Percentiles rank a stretch among this genome's conserved stretches.
Conservation (phyloP, 371 early-diverging fungal species). For the Amoeboaphelidium occidentale region DNA sequence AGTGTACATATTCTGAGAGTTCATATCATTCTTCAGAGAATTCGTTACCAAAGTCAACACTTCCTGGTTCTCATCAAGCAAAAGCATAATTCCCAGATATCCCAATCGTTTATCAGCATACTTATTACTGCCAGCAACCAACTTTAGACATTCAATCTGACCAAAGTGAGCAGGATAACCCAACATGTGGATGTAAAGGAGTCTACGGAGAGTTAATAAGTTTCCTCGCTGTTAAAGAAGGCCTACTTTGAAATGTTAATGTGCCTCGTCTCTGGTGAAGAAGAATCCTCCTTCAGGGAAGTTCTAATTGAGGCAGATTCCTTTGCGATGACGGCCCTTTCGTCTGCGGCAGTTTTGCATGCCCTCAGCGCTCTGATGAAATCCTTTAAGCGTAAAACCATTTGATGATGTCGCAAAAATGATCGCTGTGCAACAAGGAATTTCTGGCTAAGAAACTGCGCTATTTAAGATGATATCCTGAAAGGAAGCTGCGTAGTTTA, state of each 20-base stretch:
- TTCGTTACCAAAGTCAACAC: slow-evolving; percentile 85
- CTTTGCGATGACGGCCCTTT: slow-evolving; percentile 82
- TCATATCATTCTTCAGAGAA: slow-evolving; percentile 86
- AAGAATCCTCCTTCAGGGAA: slow-evolving; percentile 67
- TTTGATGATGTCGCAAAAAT: too few relatives aligned
- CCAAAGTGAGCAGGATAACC: slow-evolving; percentile 96
- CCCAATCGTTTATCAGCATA: slow-evolving; percentile 77
- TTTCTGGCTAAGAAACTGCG: too few relatives aligned
- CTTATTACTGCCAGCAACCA: slow-evolving; percentile 18
- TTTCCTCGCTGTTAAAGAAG: slow-evolving; percentile 33
- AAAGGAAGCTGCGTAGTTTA: too few relatives aligned
- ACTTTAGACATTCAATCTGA: slow-evolving; percentile 89
- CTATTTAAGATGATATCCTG: too few relatives aligned
- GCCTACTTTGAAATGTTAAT: slow-evolving; percentile 79
- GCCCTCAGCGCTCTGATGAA: slow-evolving; percentile 83
- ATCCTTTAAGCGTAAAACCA: slow-evolving; percentile 30
- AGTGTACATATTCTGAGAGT: slow-evolving; percentile 76
- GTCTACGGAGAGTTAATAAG: slow-evolving; percentile 77
- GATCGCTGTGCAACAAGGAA: too few relatives aligned
- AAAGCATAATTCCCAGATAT: slow-evolving; percentile 83
- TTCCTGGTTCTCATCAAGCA: slow-evolving; percentile 91
- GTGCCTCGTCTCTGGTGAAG: slow-evolving; percentile 37
- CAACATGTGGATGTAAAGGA: slow-evolving; percentile 90
- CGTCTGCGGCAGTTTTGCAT: slow-evolving; percentile 95
- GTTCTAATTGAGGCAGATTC: slow-evolving; percentile 90